Evolutionary conservation across 2,329 filamentous ascomycete species (phyloP), one percentile per base, ranked within the genome.

Genomic region (Cercospora nicotianae): DNA sequence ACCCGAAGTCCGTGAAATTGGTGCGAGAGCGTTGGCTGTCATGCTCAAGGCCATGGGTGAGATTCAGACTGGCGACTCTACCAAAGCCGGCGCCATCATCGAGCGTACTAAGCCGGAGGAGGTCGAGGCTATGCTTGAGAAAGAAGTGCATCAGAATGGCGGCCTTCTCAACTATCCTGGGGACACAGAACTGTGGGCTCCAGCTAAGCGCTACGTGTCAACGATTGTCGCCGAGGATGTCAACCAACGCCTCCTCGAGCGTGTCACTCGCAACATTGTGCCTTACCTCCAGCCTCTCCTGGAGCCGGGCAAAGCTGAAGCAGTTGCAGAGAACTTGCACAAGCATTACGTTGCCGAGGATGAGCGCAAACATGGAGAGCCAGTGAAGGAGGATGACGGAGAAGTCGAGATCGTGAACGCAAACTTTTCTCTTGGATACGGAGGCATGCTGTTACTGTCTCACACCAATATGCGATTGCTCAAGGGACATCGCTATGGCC

Each of bases 351-450:
- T 94, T 26, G 89, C 89, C 0, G 94, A 97, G 80, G 94, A 98
- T 73, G 85, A 92, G 76, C 91, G 93, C 80, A 95, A 92, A 77
- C 96, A 89, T 75, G 94, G 94, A 71, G 88, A 90, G 64, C 92
- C 93, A 2, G 86, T 92, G 72, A 91, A 94, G 80, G 92, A 95
- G 70, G 93, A 97, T 69, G 92, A 96, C 69, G 94, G 93, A 68
- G 95, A 99, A 82, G 85, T 90, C 23, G 95, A 98, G 81, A 97
- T 99, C 77, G 95, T 99, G 78, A 98, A 99, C 76, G 94, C 95
- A 57, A 91, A 95, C 78, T 99, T 99, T 84, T 99, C 95, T 20
- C 87, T 99, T 26, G 95, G 94, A 59, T 99, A 99, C 77, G 95
- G 95, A 79, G 95, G 95, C 76, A 98, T 97, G 94, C 88, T 99